A percentile compares a stretch with the other conserved stretches of the same genome.
These are phyloP conservation scores for Penicillium alfredii DNA, from an alignment of 495 filamentous ascomycete genomes.

Conservation along the genomic window DNA sequence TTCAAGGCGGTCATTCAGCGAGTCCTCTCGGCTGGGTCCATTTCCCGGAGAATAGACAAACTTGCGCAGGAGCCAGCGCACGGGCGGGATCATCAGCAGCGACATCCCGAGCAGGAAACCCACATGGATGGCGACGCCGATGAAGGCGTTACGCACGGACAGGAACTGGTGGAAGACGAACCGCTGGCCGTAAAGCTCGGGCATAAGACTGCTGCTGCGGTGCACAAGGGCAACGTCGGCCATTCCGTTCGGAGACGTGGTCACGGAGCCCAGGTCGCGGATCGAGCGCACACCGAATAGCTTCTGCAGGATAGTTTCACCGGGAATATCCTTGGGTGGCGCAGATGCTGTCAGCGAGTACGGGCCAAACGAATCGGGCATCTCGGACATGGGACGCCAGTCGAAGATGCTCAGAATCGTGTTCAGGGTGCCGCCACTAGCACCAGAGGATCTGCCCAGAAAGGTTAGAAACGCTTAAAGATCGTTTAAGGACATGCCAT, in stretches of 20 bases:
- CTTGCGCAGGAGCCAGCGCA: slow-evolving; percentile 48
- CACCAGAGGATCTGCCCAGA: slow-evolving; percentile 35
- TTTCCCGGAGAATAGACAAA: slow-evolving; percentile 60
- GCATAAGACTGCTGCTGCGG: slow-evolving; percentile 69
- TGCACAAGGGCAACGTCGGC: slow-evolving; percentile 66
- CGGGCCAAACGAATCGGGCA: slow-evolving; percentile 51
- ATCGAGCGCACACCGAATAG: slow-evolving; percentile 57
- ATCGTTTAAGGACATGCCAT: slow-evolving; percentile 12
- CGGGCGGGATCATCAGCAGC: slow-evolving; percentile 48
- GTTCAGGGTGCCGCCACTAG: slow-evolving; percentile 70
- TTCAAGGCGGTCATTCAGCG: slow-evolving; percentile 53
- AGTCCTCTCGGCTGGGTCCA: slow-evolving; percentile 55
- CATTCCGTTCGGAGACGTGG: slow-evolving; percentile 50
- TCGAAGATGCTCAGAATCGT: slow-evolving; percentile 62
- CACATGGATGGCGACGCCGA: slow-evolving; percentile 53
- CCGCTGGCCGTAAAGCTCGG: slow-evolving; percentile 61
- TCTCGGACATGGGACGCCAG: slow-evolving; percentile 49
- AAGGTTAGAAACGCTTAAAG: slow-evolving; percentile 5
- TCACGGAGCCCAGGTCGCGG: slow-evolving; percentile 61
- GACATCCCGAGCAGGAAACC: slow-evolving; percentile 45
- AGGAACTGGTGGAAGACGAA: slow-evolving; percentile 70
- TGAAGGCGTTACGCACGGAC: slow-evolving; percentile 52
- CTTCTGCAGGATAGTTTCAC: slow-evolving; percentile 30
- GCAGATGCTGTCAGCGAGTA: slow-evolving; percentile 62
- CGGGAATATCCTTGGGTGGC: slow-evolving; percentile 32